Evolutionary conservation across 306 rosid genomes (phyloP), one percentile per base, ranked within the genome.

Genomic region (Castanospermum australe): DNA sequence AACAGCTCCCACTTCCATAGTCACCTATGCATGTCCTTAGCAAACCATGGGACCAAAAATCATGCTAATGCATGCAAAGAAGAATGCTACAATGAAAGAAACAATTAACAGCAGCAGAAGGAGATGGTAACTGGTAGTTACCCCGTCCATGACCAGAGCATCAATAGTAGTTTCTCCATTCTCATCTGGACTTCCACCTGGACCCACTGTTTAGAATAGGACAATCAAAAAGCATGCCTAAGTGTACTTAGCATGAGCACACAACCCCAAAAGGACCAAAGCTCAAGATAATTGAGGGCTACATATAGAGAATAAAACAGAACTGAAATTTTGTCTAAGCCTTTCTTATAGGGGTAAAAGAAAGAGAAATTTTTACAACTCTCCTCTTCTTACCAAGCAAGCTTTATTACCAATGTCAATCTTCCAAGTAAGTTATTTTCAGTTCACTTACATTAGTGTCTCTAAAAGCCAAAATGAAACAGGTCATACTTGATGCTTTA

Each of bases 151-250:
- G 85, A 95, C 83, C 75, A 95, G 30, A 52, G 98, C 98, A 84
- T 95, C 98, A 10, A 95, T 88, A 38, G 97, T 92, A 36, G 99
- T 91, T 88, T 95, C 99, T 62, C 98, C 99, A 28, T 92, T 92
- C 83, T 95, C 99, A 76, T 95, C 94, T 17, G 99, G 98, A 86
- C 98, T 95, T 50, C 99, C 99, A 71, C 99, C 99, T 1, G 99
- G 99, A 68, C 98, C 98, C 83, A 95, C 98, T 95, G 85, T 78
- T 67, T 1, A 66, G 68, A 81, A 42, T 45, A 39, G 57, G 30
- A 72, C 12, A 56, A 11, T 47, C 65, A 66, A 42, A 60, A 81
- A 44, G 42, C 21, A 71, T 20, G 50, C 52, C 2, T 12, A 50
- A 45, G 32, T 38, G 17, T 21, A 36, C 50, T 42, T 33, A 69